These are phyloP conservation scores for Macrophomina tecta DNA, from an alignment of 2,329 filamentous ascomycete species.

Conservation along the genomic window DNA sequence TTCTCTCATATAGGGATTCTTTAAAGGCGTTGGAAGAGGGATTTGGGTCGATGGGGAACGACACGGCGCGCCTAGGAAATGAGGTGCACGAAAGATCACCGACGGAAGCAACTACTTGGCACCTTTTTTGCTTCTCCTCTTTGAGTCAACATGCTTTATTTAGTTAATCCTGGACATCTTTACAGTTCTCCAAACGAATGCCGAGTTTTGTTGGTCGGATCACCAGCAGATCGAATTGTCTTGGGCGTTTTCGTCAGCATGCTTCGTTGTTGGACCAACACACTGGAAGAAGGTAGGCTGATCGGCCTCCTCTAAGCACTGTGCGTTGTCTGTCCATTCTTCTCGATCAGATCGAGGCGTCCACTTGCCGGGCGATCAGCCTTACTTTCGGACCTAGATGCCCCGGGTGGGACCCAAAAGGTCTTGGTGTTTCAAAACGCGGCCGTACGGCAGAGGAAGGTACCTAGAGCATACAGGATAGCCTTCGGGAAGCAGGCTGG, in stretches of 20 bases:
- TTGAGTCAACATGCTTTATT: constrained; percentile 10
- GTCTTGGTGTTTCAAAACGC: not conserved
- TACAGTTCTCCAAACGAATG: constrained; percentile 1
- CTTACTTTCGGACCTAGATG: not conserved
- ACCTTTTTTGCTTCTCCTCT: constrained; percentile 1
- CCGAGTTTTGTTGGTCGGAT: not conserved
- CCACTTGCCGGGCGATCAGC: constrained; percentile 13
- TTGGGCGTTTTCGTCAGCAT: not conserved
- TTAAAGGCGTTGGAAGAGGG: constrained; percentile 4
- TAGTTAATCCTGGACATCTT: constrained; percentile 3
- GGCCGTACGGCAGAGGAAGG: not conserved
- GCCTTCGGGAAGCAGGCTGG: not conserved
- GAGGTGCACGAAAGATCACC: not conserved
- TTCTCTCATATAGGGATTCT: not conserved
- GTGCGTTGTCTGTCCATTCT: not conserved
- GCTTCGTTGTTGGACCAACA: constrained; percentile 15
- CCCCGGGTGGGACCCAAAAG: not conserved
- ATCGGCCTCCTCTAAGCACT: not conserved
- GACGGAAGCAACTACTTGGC: constrained; percentile 9
- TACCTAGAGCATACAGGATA: not conserved
- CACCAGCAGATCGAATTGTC: not conserved
- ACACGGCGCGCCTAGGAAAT: not conserved
- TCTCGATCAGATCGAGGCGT: not conserved
- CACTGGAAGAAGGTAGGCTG: not conserved
- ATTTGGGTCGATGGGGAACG: not conserved